Conservation (phyloP, 177 flowering plant species). For the Vitis hybrid region DNA sequence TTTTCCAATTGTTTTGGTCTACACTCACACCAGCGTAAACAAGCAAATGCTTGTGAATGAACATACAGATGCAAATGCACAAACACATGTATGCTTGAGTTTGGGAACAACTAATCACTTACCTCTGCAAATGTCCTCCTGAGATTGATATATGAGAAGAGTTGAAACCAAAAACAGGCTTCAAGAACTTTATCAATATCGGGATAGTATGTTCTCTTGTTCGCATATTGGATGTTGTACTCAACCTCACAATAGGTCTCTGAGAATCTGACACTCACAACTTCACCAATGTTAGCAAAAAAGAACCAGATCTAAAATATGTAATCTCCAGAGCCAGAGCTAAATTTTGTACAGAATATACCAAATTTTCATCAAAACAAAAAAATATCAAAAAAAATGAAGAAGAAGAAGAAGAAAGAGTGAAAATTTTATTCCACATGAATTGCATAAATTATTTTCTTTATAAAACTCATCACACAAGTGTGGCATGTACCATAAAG, state of each 20-base stretch:
- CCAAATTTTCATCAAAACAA: not conserved
- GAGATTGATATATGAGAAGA: slow-evolving; percentile 64
- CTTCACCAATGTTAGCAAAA: slow-evolving; percentile 9
- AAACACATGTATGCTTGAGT: not conserved
- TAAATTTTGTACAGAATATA: not conserved
- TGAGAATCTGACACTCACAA: slow-evolving; percentile 51
- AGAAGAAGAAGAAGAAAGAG: not conserved
- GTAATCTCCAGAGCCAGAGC: not conserved
- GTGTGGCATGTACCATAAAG: slow-evolving; percentile 63
- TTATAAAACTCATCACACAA: not conserved
- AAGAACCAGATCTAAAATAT: not conserved
- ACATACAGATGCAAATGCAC: not conserved
- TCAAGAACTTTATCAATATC: slow-evolving; percentile 56
- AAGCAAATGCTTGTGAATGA: not conserved
- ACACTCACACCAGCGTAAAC: not conserved
- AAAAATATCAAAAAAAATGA: not conserved
- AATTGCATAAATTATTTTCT: not conserved
- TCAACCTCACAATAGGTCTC: slow-evolving; percentile 76
- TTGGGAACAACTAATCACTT: slow-evolving; percentile 21
- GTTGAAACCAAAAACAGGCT: slow-evolving; percentile 90
- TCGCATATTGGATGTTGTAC: slow-evolving; percentile 65
- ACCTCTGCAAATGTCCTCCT: slow-evolving; percentile 78
- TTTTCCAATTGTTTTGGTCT: not conserved
- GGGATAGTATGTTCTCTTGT: slow-evolving; percentile 58
- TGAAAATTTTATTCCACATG: not conserved